Evolutionary conservation across 495 filamentous ascomycete species (phyloP).

Genomic region (Paragyromitra xinjiangensis): DNA sequence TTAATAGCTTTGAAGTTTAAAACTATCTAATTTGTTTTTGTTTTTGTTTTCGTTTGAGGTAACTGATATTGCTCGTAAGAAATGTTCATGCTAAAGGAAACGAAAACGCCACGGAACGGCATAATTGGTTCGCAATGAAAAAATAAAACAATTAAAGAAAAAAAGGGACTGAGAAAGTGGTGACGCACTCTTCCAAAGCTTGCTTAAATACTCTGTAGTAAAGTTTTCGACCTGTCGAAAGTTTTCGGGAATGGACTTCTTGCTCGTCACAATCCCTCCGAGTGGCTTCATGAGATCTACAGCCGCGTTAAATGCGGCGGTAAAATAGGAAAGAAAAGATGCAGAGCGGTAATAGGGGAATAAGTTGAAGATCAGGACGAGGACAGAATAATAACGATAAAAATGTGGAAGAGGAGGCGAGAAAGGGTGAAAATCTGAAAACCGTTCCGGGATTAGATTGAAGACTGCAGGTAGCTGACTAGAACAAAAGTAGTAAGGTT

Average conservation of each 20-base stretch:
- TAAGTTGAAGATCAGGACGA: constrained; percentile 26
- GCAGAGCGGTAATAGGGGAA: constrained; percentile 6
- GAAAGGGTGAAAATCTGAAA: constrained; percentile 53
- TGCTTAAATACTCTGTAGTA: constrained; percentile 55
- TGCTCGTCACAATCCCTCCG: constrained; percentile 56
- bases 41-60: constrained; percentile 37
- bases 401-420: constrained; percentile 44
- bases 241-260: constrained; percentile 54
- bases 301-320: constrained; percentile 32
- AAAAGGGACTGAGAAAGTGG: constrained; percentile 14
- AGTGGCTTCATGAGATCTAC: constrained; percentile 57
- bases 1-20: constrained; percentile 22
- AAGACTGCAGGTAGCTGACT: constrained; percentile 34
- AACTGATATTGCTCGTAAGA: constrained; percentile 55
- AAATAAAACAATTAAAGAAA: not conserved
- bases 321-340: constrained; percentile 8
- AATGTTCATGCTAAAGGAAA: constrained; percentile 51
- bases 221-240: constrained; percentile 56
- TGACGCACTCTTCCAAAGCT: constrained; percentile 58
- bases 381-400: constrained; percentile 27
- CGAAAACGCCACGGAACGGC: constrained; percentile 19
- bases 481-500: constrained; percentile 52
- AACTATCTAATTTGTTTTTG: not conserved
- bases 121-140: constrained; percentile 11
- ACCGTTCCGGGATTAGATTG: constrained; percentile 40